Base-by-base conservation (phyloP, 768 basidiomycete genomes). In the Leccinum obscurum region DNA sequence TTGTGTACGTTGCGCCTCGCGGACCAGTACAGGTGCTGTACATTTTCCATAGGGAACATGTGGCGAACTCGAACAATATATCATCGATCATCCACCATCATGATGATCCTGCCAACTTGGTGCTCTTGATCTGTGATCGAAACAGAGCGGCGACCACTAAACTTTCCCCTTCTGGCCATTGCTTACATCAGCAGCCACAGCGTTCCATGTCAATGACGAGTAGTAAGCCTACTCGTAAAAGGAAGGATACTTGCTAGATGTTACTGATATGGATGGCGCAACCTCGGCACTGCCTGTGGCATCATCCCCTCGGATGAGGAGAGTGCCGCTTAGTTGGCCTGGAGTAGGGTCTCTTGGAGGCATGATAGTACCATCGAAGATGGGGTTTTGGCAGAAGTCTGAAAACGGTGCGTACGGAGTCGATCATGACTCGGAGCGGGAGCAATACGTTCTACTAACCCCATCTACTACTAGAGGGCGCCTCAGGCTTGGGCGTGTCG, bases 231-330 rank as follows among this genome's bases (percentile, higher is more conserved):
- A 34, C 37, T 50, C 34, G 13, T 17, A 52, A 15, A 11, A 34
- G 37, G 22, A 61, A 46, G n/a, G 59, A 52, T 44, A 71, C 75
- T 63, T 61, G 90, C 91, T 92, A 10, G 90, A 85, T 5, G 88
- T 81, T 14, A 92, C 89, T 13, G 90, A 89, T 64, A 93, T 88
- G 5, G 89, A 82, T 0, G 90, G 88, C 0, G 87, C 83, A 35
- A 93, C 88, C 56, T 80, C 78, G 37, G 66, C 64, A 30, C 39
- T 14, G 35, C 69, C 70, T 34, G 68, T 65, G 17, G 65, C 66
- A 55, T 80, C 72, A 65, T 84, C 84, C 3, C 76, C 80, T 57
- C 83, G 83, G 28, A 83, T 17, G 41, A 84, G 77, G 56, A 77
- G 65, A 1, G 82, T 83, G 26, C 77, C 80, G 49, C 68, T 76